phyloP scores from a whole-genome alignment of 75 land plant genomes.

The Sequoiadendron giganteum region DNA sequence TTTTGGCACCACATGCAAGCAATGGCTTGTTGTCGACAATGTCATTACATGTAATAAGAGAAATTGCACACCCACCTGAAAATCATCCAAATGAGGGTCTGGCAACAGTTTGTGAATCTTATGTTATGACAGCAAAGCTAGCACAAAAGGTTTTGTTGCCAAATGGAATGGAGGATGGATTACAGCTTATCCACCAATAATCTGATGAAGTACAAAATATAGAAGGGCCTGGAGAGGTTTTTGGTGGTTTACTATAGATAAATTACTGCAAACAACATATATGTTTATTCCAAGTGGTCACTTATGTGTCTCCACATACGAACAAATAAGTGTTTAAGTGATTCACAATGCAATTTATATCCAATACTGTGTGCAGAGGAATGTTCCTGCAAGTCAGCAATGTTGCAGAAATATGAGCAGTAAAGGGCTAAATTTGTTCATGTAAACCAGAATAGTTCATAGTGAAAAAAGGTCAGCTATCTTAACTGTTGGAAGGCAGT shows the following conservation, averaged over 20 bases:
- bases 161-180: slow-evolving; percentile 50
- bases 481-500: slow-evolving; percentile 22
- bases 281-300: slow-evolving; percentile 66
- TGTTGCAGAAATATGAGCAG: background rate
- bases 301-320: slow-evolving; percentile 29
- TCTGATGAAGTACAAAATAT: slow-evolving; percentile 61
- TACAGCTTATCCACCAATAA: slow-evolving; percentile 58
- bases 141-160: slow-evolving; percentile 52
- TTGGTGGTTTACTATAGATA: slow-evolving; percentile 46
- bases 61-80: background rate
- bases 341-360: slow-evolving; percentile 59
- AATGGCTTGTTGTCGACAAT: slow-evolving; percentile 81
- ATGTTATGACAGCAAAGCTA: slow-evolving; percentile 68
- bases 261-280: slow-evolving; percentile 94
- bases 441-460: slow-evolving; percentile 71
- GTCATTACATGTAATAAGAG: slow-evolving; percentile 59
- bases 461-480: slow-evolving; percentile 46
- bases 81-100: slow-evolving; percentile 14
- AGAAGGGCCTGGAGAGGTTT: background rate
- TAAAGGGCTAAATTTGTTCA: slow-evolving; percentile 20
- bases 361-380: slow-evolving; percentile 35
- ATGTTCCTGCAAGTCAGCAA: background rate
- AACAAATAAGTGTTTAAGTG: slow-evolving; percentile 44
- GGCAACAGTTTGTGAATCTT: slow-evolving; percentile 78
- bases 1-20: slow-evolving; percentile 35